Evolutionary conservation across 2,329 filamentous ascomycete genomes (phyloP), one percentile per base, ranked within the genome.

Genomic region (Cladorrhinum sp.): DNA sequence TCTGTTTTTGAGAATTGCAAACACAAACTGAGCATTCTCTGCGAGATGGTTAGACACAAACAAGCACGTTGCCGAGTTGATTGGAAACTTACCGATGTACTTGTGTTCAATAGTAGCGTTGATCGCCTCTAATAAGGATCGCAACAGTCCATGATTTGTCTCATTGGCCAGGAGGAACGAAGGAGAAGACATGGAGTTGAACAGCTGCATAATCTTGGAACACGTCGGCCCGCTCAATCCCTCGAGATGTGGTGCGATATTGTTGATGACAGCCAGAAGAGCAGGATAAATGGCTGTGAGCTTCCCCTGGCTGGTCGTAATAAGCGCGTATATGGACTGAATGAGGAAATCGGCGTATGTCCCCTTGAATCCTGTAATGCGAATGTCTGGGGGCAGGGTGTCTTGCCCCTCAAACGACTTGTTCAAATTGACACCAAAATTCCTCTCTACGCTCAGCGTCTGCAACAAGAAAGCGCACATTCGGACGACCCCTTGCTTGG

Each of bases 401-500:
- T 97, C 92, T 73, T 97, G 94, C 1, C 87, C 90, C 64, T 92
- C 88, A 68, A 99, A 98, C 16, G 80, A 82, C 75, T 92, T 93
- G 76, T 97, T 98, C 55, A 99, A 80, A 68, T 92, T 94, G 71
- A 89, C 85, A 28, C 92, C 94, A 74, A 98, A 98, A 64, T 90
- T 92, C 59, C 89, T 85, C 75, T 98, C 95, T 2, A 96, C 92
- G 70, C 94, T 98, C 70, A 99, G 78, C 0, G 95, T 98, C 75
- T 99, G 95, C 46, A 99, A 78, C 49, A 98, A 83, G 73, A 99
- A 98, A n/a, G 96, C 88, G 74, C 95, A 97, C 92, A 98, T 97
- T 59, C 95, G 86, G 24, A 98, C 91, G 1, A 97, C 82, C 0
- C 95, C 95, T 74, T 97, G 93, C 73, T 94, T 96, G 1, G 92